phyloP scores from a whole-genome alignment of 2,329 filamentous ascomycete species.

The Aureobasidium sp. region DNA sequence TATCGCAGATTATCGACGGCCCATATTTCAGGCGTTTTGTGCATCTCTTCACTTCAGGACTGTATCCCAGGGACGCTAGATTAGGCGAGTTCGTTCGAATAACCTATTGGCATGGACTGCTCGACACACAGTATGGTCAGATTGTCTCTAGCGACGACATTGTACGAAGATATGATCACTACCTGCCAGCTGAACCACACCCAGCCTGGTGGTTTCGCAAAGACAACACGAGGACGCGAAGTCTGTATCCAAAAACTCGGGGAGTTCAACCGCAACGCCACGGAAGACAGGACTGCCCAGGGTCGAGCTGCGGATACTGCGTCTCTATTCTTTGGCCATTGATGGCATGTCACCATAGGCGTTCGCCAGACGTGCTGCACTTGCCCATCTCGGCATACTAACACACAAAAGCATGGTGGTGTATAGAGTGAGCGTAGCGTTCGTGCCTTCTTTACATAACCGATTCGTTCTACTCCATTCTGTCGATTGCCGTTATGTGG shows the following conservation, averaged over 20 bases:
- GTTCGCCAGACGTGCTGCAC: too few species aligned
- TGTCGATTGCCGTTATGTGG: not conserved
- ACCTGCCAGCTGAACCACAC: too few species aligned
- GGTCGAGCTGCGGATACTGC: not conserved
- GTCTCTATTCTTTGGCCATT: not conserved
- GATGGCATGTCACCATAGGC: not conserved
- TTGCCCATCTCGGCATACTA: not conserved
- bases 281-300: not conserved
- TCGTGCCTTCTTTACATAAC: too few species aligned
- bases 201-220: not conserved
- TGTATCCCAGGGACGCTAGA: not conserved
- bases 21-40: not conserved
- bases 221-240: not conserved
- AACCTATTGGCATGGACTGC: not conserved
- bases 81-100: too few species aligned
- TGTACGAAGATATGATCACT: too few species aligned
- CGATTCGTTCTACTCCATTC: not conserved
- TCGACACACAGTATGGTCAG: not conserved
- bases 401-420: not conserved
- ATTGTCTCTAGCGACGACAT: not conserved
- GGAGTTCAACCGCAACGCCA: not conserved
- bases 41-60: not conserved
- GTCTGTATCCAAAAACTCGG: not conserved
- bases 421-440: not conserved
- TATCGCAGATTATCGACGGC: not conserved